A percentile compares a stretch with the other conserved stretches of the same genome.
These are phyloP conservation scores for Ampelomyces quisqualis DNA, from an alignment of 2,329 filamentous ascomycete species.

Conservation along the genomic window DNA sequence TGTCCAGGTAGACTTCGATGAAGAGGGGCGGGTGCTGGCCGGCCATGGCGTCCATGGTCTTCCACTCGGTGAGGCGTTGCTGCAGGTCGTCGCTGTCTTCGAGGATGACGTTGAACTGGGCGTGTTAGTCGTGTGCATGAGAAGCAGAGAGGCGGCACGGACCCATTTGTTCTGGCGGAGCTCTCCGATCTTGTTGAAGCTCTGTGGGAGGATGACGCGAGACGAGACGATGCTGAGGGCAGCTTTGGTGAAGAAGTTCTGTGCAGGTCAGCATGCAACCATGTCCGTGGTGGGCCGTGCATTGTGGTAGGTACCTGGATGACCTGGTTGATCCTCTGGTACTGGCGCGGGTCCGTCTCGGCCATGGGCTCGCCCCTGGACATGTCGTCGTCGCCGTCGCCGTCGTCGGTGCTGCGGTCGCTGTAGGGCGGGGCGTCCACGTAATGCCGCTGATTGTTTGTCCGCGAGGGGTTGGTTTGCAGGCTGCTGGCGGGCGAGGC, in stretches of 20 bases:
- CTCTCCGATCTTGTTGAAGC: slow-evolving; percentile 58
- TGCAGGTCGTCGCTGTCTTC: slow-evolving; percentile 87
- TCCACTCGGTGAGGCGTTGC: slow-evolving; percentile 81
- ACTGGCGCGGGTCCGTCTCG: slow-evolving; percentile 35
- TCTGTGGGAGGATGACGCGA: slow-evolving; percentile 67
- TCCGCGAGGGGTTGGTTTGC: slow-evolving; percentile 68
- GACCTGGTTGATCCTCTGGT: slow-evolving; percentile 81
- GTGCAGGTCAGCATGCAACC: slow-evolving; percentile 28
- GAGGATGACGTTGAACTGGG: slow-evolving; percentile 89
- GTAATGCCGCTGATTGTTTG: slow-evolving; percentile 72
- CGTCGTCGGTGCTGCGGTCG: slow-evolving; percentile 54
- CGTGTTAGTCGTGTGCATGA: slow-evolving; percentile 12
- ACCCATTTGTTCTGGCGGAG: slow-evolving; percentile 86
- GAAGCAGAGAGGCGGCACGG: slow-evolving; percentile 41
- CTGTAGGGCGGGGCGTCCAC: slow-evolving; percentile 54
- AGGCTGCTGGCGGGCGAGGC: slow-evolving; percentile 72
- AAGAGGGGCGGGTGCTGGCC: slow-evolving; percentile 79
- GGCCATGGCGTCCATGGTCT: slow-evolving; percentile 71
- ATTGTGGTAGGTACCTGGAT: slow-evolving; percentile 73
- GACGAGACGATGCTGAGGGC: slow-evolving; percentile 82
- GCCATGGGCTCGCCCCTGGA: slow-evolving; percentile 31
- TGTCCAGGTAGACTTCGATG: slow-evolving; percentile 87
- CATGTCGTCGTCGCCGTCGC: slow-evolving; percentile 47
- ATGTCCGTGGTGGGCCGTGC: no score
- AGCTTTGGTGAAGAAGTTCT: slow-evolving; percentile 93